Conservation (phyloP, 495 filamentous ascomycete genomes). For the Hamigera avellanea region DNA sequence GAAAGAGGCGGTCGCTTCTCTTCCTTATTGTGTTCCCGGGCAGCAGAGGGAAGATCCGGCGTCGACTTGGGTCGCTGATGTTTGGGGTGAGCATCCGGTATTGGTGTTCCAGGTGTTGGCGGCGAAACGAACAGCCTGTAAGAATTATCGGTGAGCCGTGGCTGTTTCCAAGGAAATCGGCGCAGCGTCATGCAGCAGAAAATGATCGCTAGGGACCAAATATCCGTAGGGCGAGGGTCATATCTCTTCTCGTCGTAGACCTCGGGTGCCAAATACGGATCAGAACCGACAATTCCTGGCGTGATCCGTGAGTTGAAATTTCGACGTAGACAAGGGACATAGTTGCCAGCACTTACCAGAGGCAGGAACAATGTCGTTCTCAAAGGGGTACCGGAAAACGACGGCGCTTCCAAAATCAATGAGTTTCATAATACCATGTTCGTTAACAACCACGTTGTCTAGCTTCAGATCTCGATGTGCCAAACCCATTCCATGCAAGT, state of each 20-base stretch:
- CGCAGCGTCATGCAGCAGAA: constrained; percentile 98
- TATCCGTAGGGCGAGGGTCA: constrained; percentile 85
- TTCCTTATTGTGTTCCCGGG: constrained; percentile 14
- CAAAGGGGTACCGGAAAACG: constrained; percentile 95
- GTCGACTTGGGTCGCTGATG: constrained; percentile 28
- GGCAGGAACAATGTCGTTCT: constrained; percentile 78
- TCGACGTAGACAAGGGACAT: background rate
- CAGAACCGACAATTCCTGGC: constrained; percentile 89
- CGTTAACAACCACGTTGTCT: constrained; percentile 96
- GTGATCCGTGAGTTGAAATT: constrained; percentile 4
- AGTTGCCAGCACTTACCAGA: constrained; percentile 49
- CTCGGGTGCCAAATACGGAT: constrained; percentile 94
- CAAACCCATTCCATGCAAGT: constrained; percentile 90
- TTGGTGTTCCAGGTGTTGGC: constrained; percentile 43
- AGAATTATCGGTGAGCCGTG: constrained; percentile 82
- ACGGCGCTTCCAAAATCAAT: constrained; percentile 98
- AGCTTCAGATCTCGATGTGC: constrained; percentile 94
- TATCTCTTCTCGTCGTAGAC: constrained; percentile 93
- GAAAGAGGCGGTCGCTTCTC: constrained; percentile 2
- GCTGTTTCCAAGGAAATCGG: constrained; percentile 95
- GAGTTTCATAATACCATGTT: constrained; percentile 98
- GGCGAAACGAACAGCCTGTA: constrained; percentile 83
- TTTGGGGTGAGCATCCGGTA: constrained; percentile 33
- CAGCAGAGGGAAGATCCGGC: constrained; percentile 21
- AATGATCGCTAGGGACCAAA: constrained; percentile 97